Conservation (phyloP, 768 basidiomycete genomes). For the Boletus patriciae region DNA sequence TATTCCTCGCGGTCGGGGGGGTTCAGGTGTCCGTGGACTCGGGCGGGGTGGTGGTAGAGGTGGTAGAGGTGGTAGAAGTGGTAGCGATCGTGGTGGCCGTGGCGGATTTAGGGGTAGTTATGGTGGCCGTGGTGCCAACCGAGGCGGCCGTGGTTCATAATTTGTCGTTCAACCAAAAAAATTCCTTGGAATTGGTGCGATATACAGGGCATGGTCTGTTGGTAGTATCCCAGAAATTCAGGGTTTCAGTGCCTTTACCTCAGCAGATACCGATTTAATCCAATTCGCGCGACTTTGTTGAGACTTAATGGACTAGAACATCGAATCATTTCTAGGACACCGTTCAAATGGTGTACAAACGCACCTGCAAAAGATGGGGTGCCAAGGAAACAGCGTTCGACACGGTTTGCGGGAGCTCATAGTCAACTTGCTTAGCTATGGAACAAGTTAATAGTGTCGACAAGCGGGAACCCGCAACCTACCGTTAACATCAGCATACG, state of each 20-base stretch:
- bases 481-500: conserved; percentile 9
- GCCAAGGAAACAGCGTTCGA: conserved; percentile 41
- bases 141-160: conserved; percentile 54
- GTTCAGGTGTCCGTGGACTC: conserved; percentile 32
- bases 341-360: conserved; percentile 6
- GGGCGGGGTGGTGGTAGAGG: conserved; percentile 41
- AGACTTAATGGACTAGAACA: conserved; percentile 43
- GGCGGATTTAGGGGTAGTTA: conserved; percentile 51
- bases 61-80: conserved; percentile 37
- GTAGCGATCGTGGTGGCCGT: conserved; percentile 43
- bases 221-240: conserved; percentile 25
- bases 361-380: conserved; percentile 54
- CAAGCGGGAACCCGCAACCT: not conserved
- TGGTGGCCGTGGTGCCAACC: conserved; percentile 40
- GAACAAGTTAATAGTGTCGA: conserved; percentile 2
- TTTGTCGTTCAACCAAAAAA: not conserved
- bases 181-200: not conserved
- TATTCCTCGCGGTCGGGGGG: conserved; percentile 28
- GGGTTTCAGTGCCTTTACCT: conserved; percentile 51
- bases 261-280: conserved; percentile 44
- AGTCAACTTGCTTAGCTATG: conserved; percentile 24
- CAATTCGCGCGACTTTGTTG: conserved; percentile 54
- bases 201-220: not conserved
- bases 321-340: not conserved
- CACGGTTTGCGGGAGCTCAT: conserved; percentile 27